Percentiles rank a stretch among this genome's conserved stretches.
Conservation (phyloP, 1,139 yeast species). For the Williopsis jadinii region DNA sequence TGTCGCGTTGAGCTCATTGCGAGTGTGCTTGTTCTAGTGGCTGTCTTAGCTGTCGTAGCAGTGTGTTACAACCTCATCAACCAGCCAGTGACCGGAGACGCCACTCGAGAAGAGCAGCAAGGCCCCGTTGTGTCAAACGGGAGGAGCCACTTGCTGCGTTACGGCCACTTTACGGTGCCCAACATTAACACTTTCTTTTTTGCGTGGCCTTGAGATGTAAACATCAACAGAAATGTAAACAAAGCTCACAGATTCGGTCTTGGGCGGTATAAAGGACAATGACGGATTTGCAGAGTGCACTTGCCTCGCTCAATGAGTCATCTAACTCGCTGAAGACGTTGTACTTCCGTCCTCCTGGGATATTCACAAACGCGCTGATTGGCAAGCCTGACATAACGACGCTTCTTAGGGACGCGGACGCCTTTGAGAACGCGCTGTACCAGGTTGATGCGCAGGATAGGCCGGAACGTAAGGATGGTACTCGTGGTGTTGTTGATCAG, state of each 20-base stretch:
- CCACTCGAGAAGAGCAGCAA: too few species aligned
- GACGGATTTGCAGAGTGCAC: conserved; percentile 11
- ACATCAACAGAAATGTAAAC: too few species aligned
- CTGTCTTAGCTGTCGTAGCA: too few species aligned
- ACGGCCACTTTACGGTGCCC: too few species aligned
- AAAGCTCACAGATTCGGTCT: too few species aligned
- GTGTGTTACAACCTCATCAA: too few species aligned
- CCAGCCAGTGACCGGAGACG: too few species aligned
- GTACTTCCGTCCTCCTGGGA: conserved; percentile 47
- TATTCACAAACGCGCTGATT: conserved; percentile 59
- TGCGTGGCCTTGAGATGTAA: too few species aligned
- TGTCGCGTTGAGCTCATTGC: background rate
- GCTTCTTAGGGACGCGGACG: conserved; percentile 54
- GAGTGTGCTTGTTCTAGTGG: too few species aligned
- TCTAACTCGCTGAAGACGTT: conserved; percentile 29
- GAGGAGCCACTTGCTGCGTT: too few species aligned
- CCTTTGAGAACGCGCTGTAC: conserved; percentile 46
- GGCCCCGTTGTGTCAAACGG: too few species aligned
- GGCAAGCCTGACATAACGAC: conserved; percentile 48
- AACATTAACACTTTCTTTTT: too few species aligned
- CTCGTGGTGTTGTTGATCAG: conserved; percentile 19
- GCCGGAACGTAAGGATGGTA: conserved; percentile 20
- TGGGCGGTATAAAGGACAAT: background rate
- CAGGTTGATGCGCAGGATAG: conserved; percentile 25
- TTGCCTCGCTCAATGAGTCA: conserved; percentile 16